These are phyloP conservation scores for Globisporangium yorkense DNA, from an alignment of 352 stramenopile genomes.

Conservation along the genomic window DNA sequence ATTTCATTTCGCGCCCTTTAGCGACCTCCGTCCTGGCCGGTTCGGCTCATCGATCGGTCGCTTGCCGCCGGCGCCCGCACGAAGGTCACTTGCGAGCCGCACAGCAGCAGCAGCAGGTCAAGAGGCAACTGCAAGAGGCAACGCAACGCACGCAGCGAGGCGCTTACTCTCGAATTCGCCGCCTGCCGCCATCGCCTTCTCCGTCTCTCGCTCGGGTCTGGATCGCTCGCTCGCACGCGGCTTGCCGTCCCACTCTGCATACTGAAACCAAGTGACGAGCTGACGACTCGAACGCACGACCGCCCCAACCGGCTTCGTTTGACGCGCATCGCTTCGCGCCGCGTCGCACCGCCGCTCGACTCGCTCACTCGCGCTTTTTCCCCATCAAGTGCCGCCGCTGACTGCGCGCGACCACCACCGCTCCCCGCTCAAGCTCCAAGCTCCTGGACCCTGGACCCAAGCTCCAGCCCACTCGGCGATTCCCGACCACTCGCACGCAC, in stretches of 20 bases:
- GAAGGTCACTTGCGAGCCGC: too few relatives aligned
- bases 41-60: too few relatives aligned
- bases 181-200: background rate
- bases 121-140: too few relatives aligned
- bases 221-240: background rate
- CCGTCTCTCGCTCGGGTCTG: background rate
- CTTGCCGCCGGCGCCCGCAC: too few relatives aligned
- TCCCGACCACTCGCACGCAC: background rate
- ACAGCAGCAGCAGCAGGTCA: too few relatives aligned
- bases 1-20: too few relatives aligned
- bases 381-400: background rate
- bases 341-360: background rate
- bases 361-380: background rate
- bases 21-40: too few relatives aligned
- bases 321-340: conserved; percentile 3
- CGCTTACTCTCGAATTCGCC: background rate
- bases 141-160: too few relatives aligned
- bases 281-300: background rate
- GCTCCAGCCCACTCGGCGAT: background rate
- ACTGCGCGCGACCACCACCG: background rate
- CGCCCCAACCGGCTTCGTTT: background rate
- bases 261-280: conserved; percentile 1
- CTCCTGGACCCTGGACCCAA: background rate
- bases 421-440: too few relatives aligned
- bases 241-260: background rate